A percentile compares a stretch with the other conserved stretches of the same genome.
Conservation (phyloP, 495 filamentous ascomycete species). For the Elaphomyces granulatus region DNA sequence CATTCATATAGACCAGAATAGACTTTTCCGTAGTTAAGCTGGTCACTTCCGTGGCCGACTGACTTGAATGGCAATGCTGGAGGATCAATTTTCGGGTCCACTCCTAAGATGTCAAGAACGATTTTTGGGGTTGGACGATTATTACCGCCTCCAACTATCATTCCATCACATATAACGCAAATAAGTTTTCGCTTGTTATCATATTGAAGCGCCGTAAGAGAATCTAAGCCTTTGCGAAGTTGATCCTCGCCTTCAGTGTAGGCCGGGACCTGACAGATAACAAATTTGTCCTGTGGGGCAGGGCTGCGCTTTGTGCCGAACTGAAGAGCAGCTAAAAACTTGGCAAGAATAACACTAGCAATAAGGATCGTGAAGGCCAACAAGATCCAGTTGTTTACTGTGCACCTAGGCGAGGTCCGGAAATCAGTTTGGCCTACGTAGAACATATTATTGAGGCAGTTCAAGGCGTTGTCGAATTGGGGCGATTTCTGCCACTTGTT, state of each 20-base stretch:
- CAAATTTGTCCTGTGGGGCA: slow-evolving; percentile 89
- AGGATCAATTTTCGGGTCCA: slow-evolving; percentile 92
- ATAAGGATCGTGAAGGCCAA: slow-evolving; percentile 74
- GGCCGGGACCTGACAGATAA: slow-evolving; percentile 94
- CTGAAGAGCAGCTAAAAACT: slow-evolving; percentile 90
- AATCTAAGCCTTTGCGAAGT: slow-evolving; percentile 82
- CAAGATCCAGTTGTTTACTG: slow-evolving; percentile 85
- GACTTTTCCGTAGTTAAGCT: slow-evolving; percentile 96
- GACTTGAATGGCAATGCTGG: slow-evolving; percentile 86
- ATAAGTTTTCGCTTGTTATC: slow-evolving; percentile 96
- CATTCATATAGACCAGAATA: slow-evolving; percentile 97
- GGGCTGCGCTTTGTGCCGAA: slow-evolving; percentile 86
- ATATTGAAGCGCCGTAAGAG: slow-evolving; percentile 83
- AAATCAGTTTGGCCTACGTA: slow-evolving; percentile 78
- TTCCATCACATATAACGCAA: slow-evolving; percentile 85
- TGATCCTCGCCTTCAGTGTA: slow-evolving; percentile 97
- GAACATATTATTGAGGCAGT: slow-evolving; percentile 73
- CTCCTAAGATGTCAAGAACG: slow-evolving; percentile 89
- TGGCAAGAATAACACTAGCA: slow-evolving; percentile 63
- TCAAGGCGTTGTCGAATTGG: slow-evolving; percentile 42
- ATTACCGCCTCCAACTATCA: slow-evolving; percentile 94
- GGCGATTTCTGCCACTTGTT: slow-evolving; percentile 40
- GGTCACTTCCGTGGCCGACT: slow-evolving; percentile 76
- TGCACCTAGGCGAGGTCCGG: slow-evolving; percentile 57
- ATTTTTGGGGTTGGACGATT: slow-evolving; percentile 96